phyloP scores from a whole-genome alignment of 176 grass and related monocot genomes.

The sorghum (Sorghum bicolor) region Sorghum_bicolor_NCBIv3 NC_012876.2:28112001-28112500 shows the following conservation, averaged over 20 bases:
- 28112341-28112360: conserved; percentile 8
- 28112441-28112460: conserved; percentile 45
- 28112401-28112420: conserved; percentile 58
- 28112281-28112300: not conserved
- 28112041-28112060: not conserved
- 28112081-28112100: not conserved
- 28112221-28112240: not conserved
- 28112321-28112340: not conserved
- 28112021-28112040: not conserved
- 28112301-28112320: not conserved
- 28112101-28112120: not conserved
- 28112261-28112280: not conserved
- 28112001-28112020: not conserved
- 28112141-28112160: not conserved
- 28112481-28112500: conserved; percentile 56
- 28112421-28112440: conserved; percentile 58
- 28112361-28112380: conserved; percentile 14
- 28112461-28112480: conserved; percentile 31
- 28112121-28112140: not conserved
- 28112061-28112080: not conserved
- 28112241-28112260: not conserved
- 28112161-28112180: not conserved
- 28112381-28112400: conserved; percentile 67
- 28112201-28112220: not conserved
- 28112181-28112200: not conserved